Evolutionary conservation across 768 basidiomycete genomes (phyloP).

Genomic region (Pleurotus ostreatus): DNA sequence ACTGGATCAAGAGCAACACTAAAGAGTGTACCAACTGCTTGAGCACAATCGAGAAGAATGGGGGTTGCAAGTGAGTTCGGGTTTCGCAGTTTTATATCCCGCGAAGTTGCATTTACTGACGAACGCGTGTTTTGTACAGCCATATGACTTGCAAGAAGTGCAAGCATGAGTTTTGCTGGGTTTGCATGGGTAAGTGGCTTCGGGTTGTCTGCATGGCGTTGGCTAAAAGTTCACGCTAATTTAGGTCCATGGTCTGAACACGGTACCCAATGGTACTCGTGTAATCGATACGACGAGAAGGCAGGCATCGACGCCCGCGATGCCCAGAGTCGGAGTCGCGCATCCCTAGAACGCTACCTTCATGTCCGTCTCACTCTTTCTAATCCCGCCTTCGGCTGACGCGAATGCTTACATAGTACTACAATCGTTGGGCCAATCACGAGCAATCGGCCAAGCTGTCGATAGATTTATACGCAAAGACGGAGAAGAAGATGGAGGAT

Average conservation of each 20-base stretch:
- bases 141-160: constrained; percentile 99
- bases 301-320: constrained; percentile 84
- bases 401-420: constrained; percentile 61
- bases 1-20: constrained; percentile 99
- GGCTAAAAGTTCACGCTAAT: neutral
- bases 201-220: constrained; percentile 11
- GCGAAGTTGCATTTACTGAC: neutral
- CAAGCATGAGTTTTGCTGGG: constrained; percentile 99
- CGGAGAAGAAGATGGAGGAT: constrained; percentile 99
- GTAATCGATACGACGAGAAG: constrained; percentile 96
- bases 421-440: constrained; percentile 99
- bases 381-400: neutral
- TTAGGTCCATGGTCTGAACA: constrained; percentile 95
- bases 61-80: constrained; percentile 91
- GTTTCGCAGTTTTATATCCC: constrained; percentile 6
- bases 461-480: constrained; percentile 86
- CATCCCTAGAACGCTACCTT: constrained; percentile 91
- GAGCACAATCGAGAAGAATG: constrained; percentile 99
- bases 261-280: constrained; percentile 96
- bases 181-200: constrained; percentile 81
- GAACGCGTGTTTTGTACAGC: constrained; percentile 36
- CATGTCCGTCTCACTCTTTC: constrained; percentile 57
- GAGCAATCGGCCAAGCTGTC: constrained; percentile 99
- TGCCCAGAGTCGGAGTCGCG: constrained; percentile 84
- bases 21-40: constrained; percentile 97